Percentiles rank a stretch among this genome's conserved stretches.
These are phyloP conservation scores for Pythium aristosporum DNA, from an alignment of 352 stramenopile genomes.

Conservation along the genomic window DNA sequence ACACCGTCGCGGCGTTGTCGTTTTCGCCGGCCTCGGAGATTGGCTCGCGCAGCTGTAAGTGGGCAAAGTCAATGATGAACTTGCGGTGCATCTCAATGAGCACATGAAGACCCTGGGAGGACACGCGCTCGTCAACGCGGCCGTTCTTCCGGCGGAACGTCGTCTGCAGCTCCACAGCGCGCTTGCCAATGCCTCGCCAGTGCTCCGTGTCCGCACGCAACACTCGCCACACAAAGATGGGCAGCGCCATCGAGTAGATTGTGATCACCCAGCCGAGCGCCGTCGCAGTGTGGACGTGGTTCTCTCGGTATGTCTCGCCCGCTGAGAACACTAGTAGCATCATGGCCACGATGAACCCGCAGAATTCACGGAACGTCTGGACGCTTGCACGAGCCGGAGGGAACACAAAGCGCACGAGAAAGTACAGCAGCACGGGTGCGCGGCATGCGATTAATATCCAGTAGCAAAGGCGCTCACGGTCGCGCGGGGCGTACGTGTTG, in stretches of 20 bases:
- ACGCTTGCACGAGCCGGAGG: slow-evolving; percentile 13
- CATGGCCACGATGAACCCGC: slow-evolving; percentile 14
- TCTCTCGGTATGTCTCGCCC: slow-evolving; percentile 14
- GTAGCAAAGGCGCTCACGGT: slow-evolving; percentile 11
- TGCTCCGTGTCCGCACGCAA: slow-evolving; percentile 35
- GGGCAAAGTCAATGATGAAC: slow-evolving; percentile 71
- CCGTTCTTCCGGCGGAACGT: slow-evolving; percentile 27
- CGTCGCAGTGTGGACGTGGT: slow-evolving; percentile 8
- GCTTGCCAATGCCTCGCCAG: slow-evolving; percentile 30
- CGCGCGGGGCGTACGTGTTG: slow-evolving; percentile 12
- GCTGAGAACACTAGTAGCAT: slow-evolving; percentile 9
- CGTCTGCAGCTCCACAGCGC: slow-evolving; percentile 26
- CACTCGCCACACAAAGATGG: slow-evolving; percentile 31
- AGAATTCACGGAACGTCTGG: slow-evolving; percentile 5
- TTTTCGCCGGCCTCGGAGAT: slow-evolving; percentile 32
- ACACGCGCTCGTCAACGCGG: slow-evolving; percentile 39
- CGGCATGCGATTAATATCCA: slow-evolving; percentile 1
- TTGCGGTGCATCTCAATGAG: slow-evolving; percentile 37
- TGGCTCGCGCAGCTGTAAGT: slow-evolving; percentile 41
- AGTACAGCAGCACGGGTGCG: background rate
- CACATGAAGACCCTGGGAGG: slow-evolving; percentile 40
- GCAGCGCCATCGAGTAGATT: slow-evolving; percentile 19
- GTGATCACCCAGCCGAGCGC: slow-evolving; percentile 23
- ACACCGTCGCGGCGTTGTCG: slow-evolving; percentile 35
- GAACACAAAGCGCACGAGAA: slow-evolving; percentile 10